Evolutionary conservation across 352 stramenopile species (phyloP).

Genomic region (Pythium diclinum): DNA sequence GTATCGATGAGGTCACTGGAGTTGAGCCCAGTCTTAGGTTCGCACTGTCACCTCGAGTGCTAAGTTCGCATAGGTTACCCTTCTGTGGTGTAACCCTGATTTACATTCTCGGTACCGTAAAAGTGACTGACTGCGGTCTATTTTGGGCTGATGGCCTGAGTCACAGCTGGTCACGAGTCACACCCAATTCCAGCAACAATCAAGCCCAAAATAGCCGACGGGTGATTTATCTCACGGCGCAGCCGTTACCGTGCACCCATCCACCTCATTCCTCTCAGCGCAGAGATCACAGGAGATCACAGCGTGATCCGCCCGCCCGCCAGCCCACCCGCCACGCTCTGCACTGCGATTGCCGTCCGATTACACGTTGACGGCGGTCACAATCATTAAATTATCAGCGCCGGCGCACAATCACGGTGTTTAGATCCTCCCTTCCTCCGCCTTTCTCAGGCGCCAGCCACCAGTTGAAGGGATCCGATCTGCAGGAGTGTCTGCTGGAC

Average conservation of each 20-base stretch:
- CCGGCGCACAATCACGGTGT: not conserved
- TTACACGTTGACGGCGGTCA: not conserved
- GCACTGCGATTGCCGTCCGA: not conserved
- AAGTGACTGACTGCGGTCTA: not conserved
- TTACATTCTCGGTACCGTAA: not conserved
- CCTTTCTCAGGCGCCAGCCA: not conserved
- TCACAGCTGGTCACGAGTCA: not conserved
- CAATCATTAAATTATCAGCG: not conserved
- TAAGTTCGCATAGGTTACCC: not conserved
- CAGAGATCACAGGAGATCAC: not conserved
- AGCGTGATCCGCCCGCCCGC: not conserved
- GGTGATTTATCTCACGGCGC: not conserved
- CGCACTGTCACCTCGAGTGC: not conserved
- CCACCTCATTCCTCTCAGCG: not conserved
- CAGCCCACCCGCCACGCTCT: not conserved
- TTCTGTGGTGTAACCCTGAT: not conserved
- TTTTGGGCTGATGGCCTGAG: not conserved
- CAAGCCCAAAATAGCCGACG: too few relatives aligned
- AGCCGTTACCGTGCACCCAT: slow-evolving; percentile 3
- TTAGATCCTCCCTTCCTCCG: not conserved
- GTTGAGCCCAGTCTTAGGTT: not conserved
- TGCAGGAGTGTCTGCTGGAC: too few relatives aligned
- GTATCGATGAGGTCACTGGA: not conserved
- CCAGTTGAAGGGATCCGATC: not conserved
- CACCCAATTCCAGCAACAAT: not conserved